Conservation (phyloP, 768 basidiomycete genomes). For the Pilatotrama ljubarskyi region DNA sequence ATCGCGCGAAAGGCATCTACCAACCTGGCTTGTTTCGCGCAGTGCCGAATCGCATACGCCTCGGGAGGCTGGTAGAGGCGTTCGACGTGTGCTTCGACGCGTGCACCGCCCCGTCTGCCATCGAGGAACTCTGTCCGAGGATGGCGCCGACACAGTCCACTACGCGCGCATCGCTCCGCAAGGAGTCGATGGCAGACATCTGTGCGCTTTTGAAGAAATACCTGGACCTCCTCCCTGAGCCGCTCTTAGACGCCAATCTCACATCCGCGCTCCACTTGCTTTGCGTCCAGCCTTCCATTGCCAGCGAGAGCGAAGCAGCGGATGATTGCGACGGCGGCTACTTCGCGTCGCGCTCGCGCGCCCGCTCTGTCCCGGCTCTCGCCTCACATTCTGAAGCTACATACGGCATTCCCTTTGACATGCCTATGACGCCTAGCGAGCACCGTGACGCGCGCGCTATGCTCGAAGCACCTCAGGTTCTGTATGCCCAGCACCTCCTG, state of each 20-base stretch:
- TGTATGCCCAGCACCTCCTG: conserved; percentile 48
- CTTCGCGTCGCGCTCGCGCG: conserved; percentile 7
- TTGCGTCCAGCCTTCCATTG: conserved; percentile 44
- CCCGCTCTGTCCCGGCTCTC: conserved; percentile 10
- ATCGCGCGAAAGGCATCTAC: conserved; percentile 39
- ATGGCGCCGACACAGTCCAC: conserved; percentile 21
- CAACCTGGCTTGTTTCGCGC: conserved; percentile 44
- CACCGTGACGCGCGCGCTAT: not conserved
- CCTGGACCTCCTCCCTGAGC: conserved; percentile 46
- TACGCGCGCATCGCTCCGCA: conserved; percentile 30
- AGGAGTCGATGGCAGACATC: conserved; percentile 43
- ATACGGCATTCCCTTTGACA: not conserved
- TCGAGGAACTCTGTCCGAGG: conserved; percentile 9
- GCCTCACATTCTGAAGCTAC: not conserved
- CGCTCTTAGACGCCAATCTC: conserved; percentile 44
- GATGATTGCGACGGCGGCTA: conserved; percentile 5
- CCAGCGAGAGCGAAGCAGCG: conserved; percentile 33
- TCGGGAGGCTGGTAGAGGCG: conserved; percentile 38
- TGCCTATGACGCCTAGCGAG: conserved; percentile 11
- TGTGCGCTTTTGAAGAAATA: conserved; percentile 49
- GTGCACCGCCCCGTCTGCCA: not conserved
- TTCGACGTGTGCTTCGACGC: conserved; percentile 34
- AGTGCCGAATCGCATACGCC: conserved; percentile 41
- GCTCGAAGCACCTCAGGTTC: conserved; percentile 37
- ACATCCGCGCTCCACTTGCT: conserved; percentile 42